phyloP scores from a whole-genome alignment of 2,329 filamentous ascomycete species.

The Exophiala sp. region DNA sequence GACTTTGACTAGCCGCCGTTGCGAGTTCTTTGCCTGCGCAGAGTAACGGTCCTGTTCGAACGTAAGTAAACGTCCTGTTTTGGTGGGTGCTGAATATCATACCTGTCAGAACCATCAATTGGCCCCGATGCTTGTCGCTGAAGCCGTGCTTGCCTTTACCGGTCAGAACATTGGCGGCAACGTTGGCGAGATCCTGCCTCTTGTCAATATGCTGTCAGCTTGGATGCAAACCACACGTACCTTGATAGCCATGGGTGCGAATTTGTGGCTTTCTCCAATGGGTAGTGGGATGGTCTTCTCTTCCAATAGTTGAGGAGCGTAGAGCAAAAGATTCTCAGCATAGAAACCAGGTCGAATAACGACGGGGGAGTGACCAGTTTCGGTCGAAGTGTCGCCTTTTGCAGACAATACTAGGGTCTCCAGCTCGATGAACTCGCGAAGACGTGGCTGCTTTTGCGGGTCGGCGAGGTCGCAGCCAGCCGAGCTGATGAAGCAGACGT shows the following conservation, averaged over 20 bases:
- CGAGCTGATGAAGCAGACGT: slow-evolving; percentile 48
- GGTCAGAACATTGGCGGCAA: slow-evolving; percentile 48
- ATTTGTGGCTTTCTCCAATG: slow-evolving; percentile 48
- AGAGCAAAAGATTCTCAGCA: slow-evolving; percentile 51
- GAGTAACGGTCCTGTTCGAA: slow-evolving; percentile 44
- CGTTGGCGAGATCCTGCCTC: slow-evolving; percentile 42
- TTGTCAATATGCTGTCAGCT: neutral
- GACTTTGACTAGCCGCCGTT: slow-evolving; percentile 42
- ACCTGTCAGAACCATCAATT: slow-evolving; percentile 53
- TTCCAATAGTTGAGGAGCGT: slow-evolving; percentile 45
- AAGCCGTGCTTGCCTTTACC: slow-evolving; percentile 51
- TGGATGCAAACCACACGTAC: neutral
- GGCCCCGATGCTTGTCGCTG: slow-evolving; percentile 49
- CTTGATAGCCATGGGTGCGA: slow-evolving; percentile 50
- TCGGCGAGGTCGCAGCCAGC: slow-evolving; percentile 52
- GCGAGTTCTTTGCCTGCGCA: slow-evolving; percentile 48
- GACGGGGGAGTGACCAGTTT: slow-evolving; percentile 43
- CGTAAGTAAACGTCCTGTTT: too few species aligned
- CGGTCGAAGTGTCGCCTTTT: slow-evolving; percentile 43
- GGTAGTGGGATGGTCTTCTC: slow-evolving; percentile 47
- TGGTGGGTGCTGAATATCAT: too few species aligned
- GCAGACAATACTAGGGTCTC: slow-evolving; percentile 42
- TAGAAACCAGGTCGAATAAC: slow-evolving; percentile 52
- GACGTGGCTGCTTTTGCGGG: slow-evolving; percentile 45
- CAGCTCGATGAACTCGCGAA: slow-evolving; percentile 52